Evolutionary conservation across 192 early-diverging fungal genomes (phyloP).

Genomic region (Mortierella antarctica): DNA sequence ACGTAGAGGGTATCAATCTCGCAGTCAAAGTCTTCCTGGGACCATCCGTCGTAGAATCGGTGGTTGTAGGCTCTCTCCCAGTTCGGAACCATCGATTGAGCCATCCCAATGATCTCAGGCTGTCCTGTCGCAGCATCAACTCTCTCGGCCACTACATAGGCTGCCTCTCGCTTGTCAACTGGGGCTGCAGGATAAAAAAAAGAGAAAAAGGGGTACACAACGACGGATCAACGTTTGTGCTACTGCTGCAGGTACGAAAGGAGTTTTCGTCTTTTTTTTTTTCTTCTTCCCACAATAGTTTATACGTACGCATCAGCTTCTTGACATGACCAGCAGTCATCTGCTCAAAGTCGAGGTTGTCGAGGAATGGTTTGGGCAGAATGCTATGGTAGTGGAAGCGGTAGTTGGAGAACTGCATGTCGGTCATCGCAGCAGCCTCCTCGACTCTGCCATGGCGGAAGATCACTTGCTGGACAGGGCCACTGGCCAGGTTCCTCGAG

Average conservation of each 20-base stretch:
- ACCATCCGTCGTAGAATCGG: conserved; percentile 31
- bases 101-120: conserved; percentile 37
- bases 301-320: conserved; percentile 34
- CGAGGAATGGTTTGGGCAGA: conserved; percentile 10
- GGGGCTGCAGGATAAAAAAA: conserved; percentile 10
- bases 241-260: background rate
- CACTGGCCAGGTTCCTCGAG: background rate
- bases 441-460: conserved; percentile 42
- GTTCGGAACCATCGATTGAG: conserved; percentile 31
- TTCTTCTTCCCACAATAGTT: no score
- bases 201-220: background rate
- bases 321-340: conserved; percentile 26
- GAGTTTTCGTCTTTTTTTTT: background rate
- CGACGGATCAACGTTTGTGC: background rate
- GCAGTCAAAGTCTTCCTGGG: conserved; percentile 35
- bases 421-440: conserved; percentile 28
- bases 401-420: conserved; percentile 53
- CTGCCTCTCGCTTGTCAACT: conserved; percentile 31
- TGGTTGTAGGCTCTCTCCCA: conserved; percentile 46
- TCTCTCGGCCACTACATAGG: conserved; percentile 40
- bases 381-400: conserved; percentile 14
- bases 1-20: conserved; percentile 53
- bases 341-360: conserved; percentile 7
- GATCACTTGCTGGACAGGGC: conserved; percentile 12
- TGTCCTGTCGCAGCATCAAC: conserved; percentile 3